Evolutionary conservation across 805 yeast genomes (phyloP).

Genomic region (Grigorovia yakushimaensis): DNA sequence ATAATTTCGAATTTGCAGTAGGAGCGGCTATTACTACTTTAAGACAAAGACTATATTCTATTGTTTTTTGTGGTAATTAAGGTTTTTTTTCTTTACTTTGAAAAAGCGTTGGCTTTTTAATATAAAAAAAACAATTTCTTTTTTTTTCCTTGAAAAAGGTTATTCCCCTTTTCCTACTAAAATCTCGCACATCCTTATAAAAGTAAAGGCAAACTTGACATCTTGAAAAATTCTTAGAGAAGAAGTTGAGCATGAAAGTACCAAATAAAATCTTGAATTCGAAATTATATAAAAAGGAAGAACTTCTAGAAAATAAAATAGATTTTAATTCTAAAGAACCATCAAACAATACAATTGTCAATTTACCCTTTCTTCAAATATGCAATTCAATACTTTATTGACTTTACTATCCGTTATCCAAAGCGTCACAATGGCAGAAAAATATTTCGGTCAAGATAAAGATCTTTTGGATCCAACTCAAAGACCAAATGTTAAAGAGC

Average conservation of each 20-base stretch:
- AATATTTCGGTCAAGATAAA: neutral
- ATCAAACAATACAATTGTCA: too few relatives aligned
- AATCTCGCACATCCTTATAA: neutral
- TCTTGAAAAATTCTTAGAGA: neutral
- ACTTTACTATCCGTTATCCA: neutral
- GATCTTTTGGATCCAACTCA: constrained; percentile 1
- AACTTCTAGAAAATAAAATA: too few relatives aligned
- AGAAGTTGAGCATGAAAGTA: neutral
- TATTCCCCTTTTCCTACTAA: too few relatives aligned
- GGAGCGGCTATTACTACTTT: too few relatives aligned
- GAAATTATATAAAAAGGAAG: too few relatives aligned
- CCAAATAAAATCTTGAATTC: too few relatives aligned
- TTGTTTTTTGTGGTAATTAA: too few relatives aligned
- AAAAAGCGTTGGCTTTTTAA: too few relatives aligned
- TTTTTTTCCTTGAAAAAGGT: neutral
- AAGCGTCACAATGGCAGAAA: neutral
- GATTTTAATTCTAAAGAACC: too few relatives aligned
- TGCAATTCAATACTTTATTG: neutral
- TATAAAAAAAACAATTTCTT: neutral
- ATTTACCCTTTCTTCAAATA: neutral
- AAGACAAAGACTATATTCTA: too few relatives aligned
- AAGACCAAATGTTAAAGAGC: neutral
- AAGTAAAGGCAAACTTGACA: neutral
- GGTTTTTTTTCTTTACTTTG: too few relatives aligned
- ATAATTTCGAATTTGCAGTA: too few relatives aligned